phyloP scores from a whole-genome alignment of 1,284 basidiomycete genomes.

The Microbotryum intermedium region DNA sequence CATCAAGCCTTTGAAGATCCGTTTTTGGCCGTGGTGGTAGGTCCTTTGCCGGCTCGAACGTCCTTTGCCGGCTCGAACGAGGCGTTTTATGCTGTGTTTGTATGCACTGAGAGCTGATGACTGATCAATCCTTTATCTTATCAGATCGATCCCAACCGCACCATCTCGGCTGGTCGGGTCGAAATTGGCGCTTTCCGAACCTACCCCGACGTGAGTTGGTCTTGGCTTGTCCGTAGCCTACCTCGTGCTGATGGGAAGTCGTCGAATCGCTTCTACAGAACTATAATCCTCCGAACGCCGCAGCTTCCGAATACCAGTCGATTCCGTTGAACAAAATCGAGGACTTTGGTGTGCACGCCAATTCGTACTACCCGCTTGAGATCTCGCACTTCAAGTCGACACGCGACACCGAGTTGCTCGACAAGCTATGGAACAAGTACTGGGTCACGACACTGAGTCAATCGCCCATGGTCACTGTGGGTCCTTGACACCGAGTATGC shows the following conservation, averaged over 20 bases:
- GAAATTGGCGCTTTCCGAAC: slow-evolving; percentile 98
- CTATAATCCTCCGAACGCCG: slow-evolving; percentile 64
- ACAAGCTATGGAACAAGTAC: slow-evolving; percentile 96
- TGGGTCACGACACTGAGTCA: slow-evolving; percentile 95
- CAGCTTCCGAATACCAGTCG: slow-evolving; percentile 76
- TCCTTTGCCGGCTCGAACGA: neutral
- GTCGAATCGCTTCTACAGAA: slow-evolving; percentile 40
- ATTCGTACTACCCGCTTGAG: slow-evolving; percentile 87
- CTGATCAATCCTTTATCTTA: neutral
- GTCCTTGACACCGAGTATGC: slow-evolving; percentile 34
- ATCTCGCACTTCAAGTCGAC: slow-evolving; percentile 90
- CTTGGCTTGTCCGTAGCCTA: neutral
- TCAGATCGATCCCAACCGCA: slow-evolving; percentile 95
- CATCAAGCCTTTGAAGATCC: slow-evolving; percentile 94
- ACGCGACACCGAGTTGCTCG: slow-evolving; percentile 75
- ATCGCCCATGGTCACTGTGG: slow-evolving; percentile 76
- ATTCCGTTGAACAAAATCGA: slow-evolving; percentile 92
- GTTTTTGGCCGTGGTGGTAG: slow-evolving; percentile 89
- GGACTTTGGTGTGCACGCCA: slow-evolving; percentile 97
- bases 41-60: too few relatives aligned
- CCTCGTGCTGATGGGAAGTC: neutral
- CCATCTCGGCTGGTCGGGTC: slow-evolving; percentile 92
- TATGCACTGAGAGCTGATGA: neutral
- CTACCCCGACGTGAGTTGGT: slow-evolving; percentile 60
- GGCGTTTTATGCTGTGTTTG: neutral